Evolutionary conservation across 345 rosid species (phyloP), one percentile per base, ranked within the genome.

Genomic region (Corymbia maculata): DNA sequence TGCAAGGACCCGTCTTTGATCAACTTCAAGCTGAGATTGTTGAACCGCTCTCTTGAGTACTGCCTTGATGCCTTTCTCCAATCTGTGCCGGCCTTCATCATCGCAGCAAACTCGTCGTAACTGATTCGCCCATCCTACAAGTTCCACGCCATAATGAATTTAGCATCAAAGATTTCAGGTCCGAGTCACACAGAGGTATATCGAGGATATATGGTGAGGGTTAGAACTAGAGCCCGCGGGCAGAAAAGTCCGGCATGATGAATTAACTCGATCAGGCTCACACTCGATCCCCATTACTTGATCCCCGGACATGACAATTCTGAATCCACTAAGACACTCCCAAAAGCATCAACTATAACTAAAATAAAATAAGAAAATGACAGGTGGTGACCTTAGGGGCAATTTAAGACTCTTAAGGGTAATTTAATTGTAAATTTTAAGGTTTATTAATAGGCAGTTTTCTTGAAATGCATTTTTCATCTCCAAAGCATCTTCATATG

Each of bases 31-130:
- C 99, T 96, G 87, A 97, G 96, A 92, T 91, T 96, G 79, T 95
- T 97, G 93, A 97, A 97, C 91, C 97, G 92, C 89, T 97, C 99
- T 86, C 99, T 88, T 42, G 99, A 97, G 89, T 97, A 97, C 89
- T 97, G 99, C 90, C 99, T 92, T 1, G 99, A 97, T 28, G 99
- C 99, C 92, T 96, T 97, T 90, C 99, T 94, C 99, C 99, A 96
- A 90, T 97, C 99, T 47, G 99, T 97, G 32, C 99, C 99, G 0
- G 98, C 96, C 93, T 97, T 96, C 99, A 97, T 97, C 99, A 97
- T 97, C 4, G 93, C 89, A 6, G 90, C 98, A 89, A 97, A 97
- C 92, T 97, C 99, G 30, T 95, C 96, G 13, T 94, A 96, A 91
- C 99, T 96, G 93, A 97, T 96, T 87, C 93, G 92, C 68, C 98